A percentile compares a stretch with the other conserved stretches of the same genome.
Conservation (phyloP, 257 asterid genomes). For the Rehmannia glutinosa region DNA sequence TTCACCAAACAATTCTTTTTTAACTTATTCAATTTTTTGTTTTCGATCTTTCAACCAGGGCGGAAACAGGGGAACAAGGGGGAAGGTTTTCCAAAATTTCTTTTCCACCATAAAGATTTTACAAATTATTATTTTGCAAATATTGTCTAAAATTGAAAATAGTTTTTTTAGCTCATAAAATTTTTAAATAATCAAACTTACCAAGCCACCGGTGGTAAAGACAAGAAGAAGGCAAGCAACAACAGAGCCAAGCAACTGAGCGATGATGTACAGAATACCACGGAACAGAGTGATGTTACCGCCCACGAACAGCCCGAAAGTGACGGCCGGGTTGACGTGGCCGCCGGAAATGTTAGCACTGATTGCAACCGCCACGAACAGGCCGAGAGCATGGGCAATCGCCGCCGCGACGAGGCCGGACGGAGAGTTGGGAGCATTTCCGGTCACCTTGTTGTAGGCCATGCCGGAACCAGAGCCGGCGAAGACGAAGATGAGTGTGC, state of each 20-base stretch:
- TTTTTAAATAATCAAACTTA: neutral
- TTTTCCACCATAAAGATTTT: too few relatives aligned
- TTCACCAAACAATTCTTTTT: too few relatives aligned
- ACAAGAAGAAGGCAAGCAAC: slow-evolving; percentile 39
- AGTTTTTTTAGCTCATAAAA: too few relatives aligned
- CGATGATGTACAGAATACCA: slow-evolving; percentile 46
- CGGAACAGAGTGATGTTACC: slow-evolving; percentile 55
- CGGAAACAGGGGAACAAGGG: too few relatives aligned
- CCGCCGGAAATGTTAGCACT: slow-evolving; percentile 66
- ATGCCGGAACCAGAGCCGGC: slow-evolving; percentile 67
- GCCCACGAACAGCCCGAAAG: slow-evolving; percentile 52
- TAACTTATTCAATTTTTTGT: too few relatives aligned
- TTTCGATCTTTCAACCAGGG: too few relatives aligned
- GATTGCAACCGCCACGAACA: slow-evolving; percentile 51
- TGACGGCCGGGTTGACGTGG: slow-evolving; percentile 70
- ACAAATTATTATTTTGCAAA: too few relatives aligned
- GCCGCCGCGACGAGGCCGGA: slow-evolving; percentile 46
- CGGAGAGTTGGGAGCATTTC: slow-evolving; percentile 23
- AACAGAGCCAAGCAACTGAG: slow-evolving; percentile 53
- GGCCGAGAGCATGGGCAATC: slow-evolving; percentile 47
- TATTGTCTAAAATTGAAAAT: too few relatives aligned
- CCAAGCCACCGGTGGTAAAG: slow-evolving; percentile 43
- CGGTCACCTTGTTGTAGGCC: slow-evolving; percentile 43
- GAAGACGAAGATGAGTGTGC: slow-evolving; percentile 51
- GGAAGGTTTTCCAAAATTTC: too few relatives aligned